phyloP scores from a whole-genome alignment of 225 moss, liverwort and hornwort genomes.

The Polytrichum formosum region DNA sequence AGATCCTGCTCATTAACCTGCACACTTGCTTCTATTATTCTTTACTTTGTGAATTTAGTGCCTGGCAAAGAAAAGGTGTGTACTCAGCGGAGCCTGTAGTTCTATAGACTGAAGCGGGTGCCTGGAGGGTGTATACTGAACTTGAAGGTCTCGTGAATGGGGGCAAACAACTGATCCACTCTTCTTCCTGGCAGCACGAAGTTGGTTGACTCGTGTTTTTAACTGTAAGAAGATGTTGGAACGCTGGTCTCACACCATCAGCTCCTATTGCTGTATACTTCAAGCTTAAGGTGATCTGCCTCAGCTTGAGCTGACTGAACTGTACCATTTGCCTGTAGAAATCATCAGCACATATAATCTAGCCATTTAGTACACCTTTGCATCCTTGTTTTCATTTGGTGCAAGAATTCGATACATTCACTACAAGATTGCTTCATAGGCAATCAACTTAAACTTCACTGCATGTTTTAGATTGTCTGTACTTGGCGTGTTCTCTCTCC shows the following conservation, averaged over 20 bases:
- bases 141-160: background rate
- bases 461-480: slow-evolving; percentile 36
- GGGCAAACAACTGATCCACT: background rate
- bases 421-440: slow-evolving; percentile 20
- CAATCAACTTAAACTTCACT: slow-evolving; percentile 21
- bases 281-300: background rate
- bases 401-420: slow-evolving; percentile 12
- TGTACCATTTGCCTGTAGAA: background rate
- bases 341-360: background rate
- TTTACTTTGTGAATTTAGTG: background rate
- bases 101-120: background rate
- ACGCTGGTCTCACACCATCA: background rate
- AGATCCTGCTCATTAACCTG: background rate
- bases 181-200: too few species aligned
- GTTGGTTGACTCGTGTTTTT: too few species aligned
- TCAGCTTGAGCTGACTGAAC: background rate
- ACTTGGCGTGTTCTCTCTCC: slow-evolving; percentile 75
- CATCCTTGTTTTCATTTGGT: background rate
- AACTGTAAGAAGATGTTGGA: too few species aligned
- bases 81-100: background rate
- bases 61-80: background rate
- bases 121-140: background rate
- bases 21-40: background rate
- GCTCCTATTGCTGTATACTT: background rate
- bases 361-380: background rate